Conservation (phyloP, 1,139 yeast species). For the Saccharomyces pastorianus region DNA sequence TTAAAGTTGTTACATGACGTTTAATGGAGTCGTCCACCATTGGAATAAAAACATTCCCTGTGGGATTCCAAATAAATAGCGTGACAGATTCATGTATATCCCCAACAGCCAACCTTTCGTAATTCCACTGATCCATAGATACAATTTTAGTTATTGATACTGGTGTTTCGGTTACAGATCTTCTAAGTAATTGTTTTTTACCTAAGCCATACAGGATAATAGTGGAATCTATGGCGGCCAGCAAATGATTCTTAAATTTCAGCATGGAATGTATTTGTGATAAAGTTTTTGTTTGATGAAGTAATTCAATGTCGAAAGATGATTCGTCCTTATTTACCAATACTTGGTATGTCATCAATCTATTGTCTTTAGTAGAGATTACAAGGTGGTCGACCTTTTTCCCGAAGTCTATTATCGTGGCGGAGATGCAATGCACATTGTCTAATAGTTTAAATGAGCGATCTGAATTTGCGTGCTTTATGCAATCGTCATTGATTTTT, state of each 20-base stretch:
- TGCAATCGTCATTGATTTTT: background rate
- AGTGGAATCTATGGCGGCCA: constrained; percentile 50
- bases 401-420: constrained; percentile 18
- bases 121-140: constrained; percentile 43
- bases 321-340: constrained; percentile 16
- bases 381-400: constrained; percentile 28
- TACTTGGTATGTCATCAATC: constrained; percentile 16
- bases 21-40: constrained; percentile 64
- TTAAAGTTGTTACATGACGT: constrained; percentile 56
- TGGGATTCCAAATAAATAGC: constrained; percentile 45
- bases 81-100: constrained; percentile 61
- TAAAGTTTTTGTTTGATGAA: constrained; percentile 59
- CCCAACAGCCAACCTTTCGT: constrained; percentile 56
- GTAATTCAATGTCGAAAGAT: constrained; percentile 34
- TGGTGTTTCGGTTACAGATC: constrained; percentile 40
- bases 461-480: background rate
- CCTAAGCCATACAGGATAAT: constrained; percentile 70
- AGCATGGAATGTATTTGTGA: constrained; percentile 43
- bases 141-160: constrained; percentile 41
- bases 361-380: constrained; percentile 35
- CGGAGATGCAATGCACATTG: constrained; percentile 10
- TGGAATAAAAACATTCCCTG: constrained; percentile 46
- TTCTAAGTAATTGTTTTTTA: constrained; percentile 64
- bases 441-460: constrained; percentile 6
- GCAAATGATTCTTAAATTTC: constrained; percentile 52